Base-by-base conservation (phyloP, 2,329 filamentous ascomycete species). In the Calonectria pseudoreteaudii region DNA sequence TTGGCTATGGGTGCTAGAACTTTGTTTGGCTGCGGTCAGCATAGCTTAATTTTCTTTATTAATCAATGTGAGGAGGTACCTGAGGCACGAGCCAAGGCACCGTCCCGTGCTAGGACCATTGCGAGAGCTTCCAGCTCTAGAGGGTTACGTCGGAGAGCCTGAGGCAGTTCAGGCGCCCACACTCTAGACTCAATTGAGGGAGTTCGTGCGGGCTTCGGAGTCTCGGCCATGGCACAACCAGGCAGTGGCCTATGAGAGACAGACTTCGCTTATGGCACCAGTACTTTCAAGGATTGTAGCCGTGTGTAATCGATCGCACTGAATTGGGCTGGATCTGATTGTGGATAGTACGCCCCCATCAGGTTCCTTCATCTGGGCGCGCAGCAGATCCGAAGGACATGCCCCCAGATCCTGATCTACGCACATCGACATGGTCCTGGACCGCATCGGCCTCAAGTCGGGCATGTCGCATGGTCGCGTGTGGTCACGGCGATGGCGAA, bases 321-420 rank as follows among this genome's bases (percentile, higher is more conserved):
- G 47, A 60, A 53, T 47, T 68, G 64, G 52, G 70, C 47, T 62
- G 64, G 18, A 64, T 64, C 52, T 26, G 41, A 56, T 28, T 28
- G 60, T 44, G n/a, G 44, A 64, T 18, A 47, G 70, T 68, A 72
- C 70, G 56, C 64, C 52, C 36, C 47, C 58, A 23, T 65, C 58
- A 62, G 20, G 70, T 72, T 65, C 70, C 62, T 65, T 67, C 47
- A 72, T 64, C 70, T 68, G 49, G 66, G 64, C 67, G 70, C 56
- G 56, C 68, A 70, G 68, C 44, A 73, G 71, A 73, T 73, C 71
- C 71, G 66, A 73, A 73, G 53, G 41, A 62, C 71, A 70, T 70
- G 66, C 56, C 62, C 62, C 69, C 64, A 53, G 50, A 60, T 52
- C 60, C 60, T 68, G 70, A 72, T 69, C 71, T 73, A 34, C 41